Evolutionary conservation across 805 yeast species (phyloP), one percentile per base, ranked within the genome.

Genomic region (Dipodascopsis uninucleata): DNA sequence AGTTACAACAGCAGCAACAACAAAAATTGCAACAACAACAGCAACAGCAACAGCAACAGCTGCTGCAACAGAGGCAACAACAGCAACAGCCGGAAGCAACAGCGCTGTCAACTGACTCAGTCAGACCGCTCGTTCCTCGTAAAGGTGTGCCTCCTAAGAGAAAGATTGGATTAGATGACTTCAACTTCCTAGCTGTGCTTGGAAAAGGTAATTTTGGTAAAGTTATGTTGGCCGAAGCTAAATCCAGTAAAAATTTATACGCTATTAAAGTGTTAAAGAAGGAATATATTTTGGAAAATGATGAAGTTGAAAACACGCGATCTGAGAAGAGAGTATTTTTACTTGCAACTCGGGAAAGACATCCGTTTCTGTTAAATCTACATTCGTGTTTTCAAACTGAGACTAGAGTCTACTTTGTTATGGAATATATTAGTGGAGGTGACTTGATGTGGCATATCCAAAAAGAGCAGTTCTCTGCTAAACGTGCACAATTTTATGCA

Each of bases 401-500:
- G 57, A 93, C 94, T 62, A 79, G 98, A 62, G 85, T 93, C 32
- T 93, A 93, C 65, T 93, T 93, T 69, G 98, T 95, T 12, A 93
- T 93, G 99, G 97, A 93, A 65, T 93, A 88, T 62, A 82, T 93
- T 40, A 81, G 94, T 17, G 99, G 98, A 47, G 99, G 99, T 65
- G 99, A 93, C 69, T 75, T 93, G 61, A 93, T 93, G 98, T 89
- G 96, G 95, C 99, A 93, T 64, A 94, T 93, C 59, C 98, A 93
- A 67, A 86, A 87, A 60, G 84, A 85, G 48, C 76, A 90, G 59
- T 84, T 93, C 61, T 81, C 96, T 1, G 82, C 89, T 14, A 79
- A 84, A 55, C 76, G 97, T 57, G 99, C 98, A 7, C 94, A 93
- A 66, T 93, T 89, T 62, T 93, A 93, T 65, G 97, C 98, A 1